A percentile compares a stretch with the other conserved stretches of the same genome.
These are phyloP conservation scores for Delitschia confertaspora DNA, from an alignment of 495 filamentous ascomycete genomes.

Conservation along the genomic window DNA sequence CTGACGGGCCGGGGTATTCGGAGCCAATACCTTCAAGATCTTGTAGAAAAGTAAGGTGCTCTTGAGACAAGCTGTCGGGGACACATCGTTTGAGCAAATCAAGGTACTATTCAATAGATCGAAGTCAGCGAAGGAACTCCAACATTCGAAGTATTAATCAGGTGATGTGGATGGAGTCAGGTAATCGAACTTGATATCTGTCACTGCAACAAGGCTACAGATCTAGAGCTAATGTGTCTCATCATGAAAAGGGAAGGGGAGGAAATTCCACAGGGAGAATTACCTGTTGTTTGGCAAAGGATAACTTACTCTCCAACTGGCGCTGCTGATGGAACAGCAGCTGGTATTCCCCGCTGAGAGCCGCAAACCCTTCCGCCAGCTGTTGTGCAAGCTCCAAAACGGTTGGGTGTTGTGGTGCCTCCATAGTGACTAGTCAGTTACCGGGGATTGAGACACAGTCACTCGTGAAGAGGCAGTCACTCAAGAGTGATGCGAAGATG, in stretches of 20 bases:
- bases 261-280: conserved; percentile 1
- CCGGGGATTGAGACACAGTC: too few species aligned
- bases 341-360: conserved; percentile 33
- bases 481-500: background rate
- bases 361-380: conserved; percentile 33
- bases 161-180: background rate
- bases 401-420: background rate
- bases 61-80: conserved; percentile 15
- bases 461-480: too few species aligned
- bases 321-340: conserved; percentile 29
- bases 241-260: conserved; percentile 41
- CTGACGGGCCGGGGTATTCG: background rate
- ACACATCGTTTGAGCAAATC: conserved; percentile 31
- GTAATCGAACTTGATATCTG: conserved; percentile 45
- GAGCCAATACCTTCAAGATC: conserved; percentile 9
- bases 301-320: conserved; percentile 34
- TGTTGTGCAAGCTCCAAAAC: conserved; percentile 25
- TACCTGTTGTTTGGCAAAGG: conserved; percentile 35
- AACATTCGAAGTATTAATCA: background rate
- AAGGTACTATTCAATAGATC: conserved; percentile 28
- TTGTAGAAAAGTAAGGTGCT: conserved; percentile 16
- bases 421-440: too few species aligned
- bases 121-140: conserved; percentile 14
- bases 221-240: conserved; percentile 64
- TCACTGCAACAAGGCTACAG: conserved; percentile 50